Evolutionary conservation across 1,139 yeast species (phyloP).

Genomic region (Candida dubliniensis): DNA sequence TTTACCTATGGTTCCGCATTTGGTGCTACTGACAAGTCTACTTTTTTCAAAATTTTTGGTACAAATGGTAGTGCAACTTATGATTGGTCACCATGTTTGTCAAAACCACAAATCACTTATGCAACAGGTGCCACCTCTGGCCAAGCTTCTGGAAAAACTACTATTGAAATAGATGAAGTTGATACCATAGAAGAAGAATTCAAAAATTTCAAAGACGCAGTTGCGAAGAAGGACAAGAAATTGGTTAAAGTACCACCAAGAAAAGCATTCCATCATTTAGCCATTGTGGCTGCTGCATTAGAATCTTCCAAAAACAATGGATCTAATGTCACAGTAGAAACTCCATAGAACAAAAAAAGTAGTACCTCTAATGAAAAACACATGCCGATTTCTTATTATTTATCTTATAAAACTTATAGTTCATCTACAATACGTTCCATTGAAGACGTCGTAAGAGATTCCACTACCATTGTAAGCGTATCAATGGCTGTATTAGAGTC

Average conservation of each 20-base stretch:
- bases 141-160: slow-evolving; percentile 42
- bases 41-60: slow-evolving; percentile 71
- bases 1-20: slow-evolving; percentile 90
- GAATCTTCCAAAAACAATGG: slow-evolving; percentile 68
- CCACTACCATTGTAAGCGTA: background rate
- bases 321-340: slow-evolving; percentile 50
- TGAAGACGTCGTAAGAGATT: background rate
- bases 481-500: background rate
- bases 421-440: slow-evolving; percentile 11
- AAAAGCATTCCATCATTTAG: slow-evolving; percentile 86
- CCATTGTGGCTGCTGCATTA: slow-evolving; percentile 80
- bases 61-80: slow-evolving; percentile 69
- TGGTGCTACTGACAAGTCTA: slow-evolving; percentile 75
- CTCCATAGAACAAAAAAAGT: slow-evolving; percentile 13
- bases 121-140: slow-evolving; percentile 49
- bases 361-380: background rate
- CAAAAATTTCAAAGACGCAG: slow-evolving; percentile 70
- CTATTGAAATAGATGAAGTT: slow-evolving; percentile 61
- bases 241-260: slow-evolving; percentile 62
- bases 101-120: slow-evolving; percentile 45
- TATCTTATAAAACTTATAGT: slow-evolving; percentile 5
- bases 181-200: slow-evolving; percentile 60
- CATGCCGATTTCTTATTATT: background rate
- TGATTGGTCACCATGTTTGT: slow-evolving; percentile 57
- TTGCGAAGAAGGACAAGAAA: slow-evolving; percentile 60